Evolutionary conservation across 257 asterid species (phyloP).

Genomic region (Rhazya stricta): DNA sequence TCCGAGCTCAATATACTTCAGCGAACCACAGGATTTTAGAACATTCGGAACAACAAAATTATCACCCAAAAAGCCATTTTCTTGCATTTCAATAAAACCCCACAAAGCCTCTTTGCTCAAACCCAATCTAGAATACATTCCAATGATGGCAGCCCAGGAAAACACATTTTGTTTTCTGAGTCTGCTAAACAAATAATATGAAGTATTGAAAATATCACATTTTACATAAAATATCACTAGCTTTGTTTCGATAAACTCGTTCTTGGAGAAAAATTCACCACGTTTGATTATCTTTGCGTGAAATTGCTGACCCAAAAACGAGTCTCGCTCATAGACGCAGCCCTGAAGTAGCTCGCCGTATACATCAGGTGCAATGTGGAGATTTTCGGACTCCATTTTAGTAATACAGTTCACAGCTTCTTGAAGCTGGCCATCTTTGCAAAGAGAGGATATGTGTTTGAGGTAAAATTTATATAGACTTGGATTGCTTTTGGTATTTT

Average conservation of each 20-base stretch:
- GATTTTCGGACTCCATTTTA: constrained; percentile 18
- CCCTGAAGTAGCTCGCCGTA: constrained; percentile 30
- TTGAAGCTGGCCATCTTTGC: constrained; percentile 26
- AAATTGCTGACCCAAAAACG: constrained; percentile 26
- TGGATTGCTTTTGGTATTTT: constrained; percentile 2
- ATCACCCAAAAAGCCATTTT: constrained; percentile 25
- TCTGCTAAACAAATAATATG: constrained; percentile 21
- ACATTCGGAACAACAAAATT: constrained; percentile 32
- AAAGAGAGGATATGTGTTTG: constrained; percentile 19
- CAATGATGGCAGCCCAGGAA: constrained; percentile 36
- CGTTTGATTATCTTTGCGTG: constrained; percentile 24
- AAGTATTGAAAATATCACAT: constrained; percentile 23
- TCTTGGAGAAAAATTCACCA: constrained; percentile 25
- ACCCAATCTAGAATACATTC: constrained; percentile 23
- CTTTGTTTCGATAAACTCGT: constrained; percentile 31
- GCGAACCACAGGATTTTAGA: constrained; percentile 33
- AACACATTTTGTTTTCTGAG: constrained; percentile 22
- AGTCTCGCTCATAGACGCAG: constrained; percentile 24
- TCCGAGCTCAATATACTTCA: constrained; percentile 19
- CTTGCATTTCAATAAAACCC: constrained; percentile 27
- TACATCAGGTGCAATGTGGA: constrained; percentile 21
- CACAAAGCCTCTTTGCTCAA: constrained; percentile 20
- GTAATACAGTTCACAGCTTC: constrained; percentile 22
- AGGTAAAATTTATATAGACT: constrained; percentile 4
- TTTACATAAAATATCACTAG: constrained; percentile 27